phyloP scores from a whole-genome alignment of 805 yeast genomes.

The Jamesozyma gamospora region DNA sequence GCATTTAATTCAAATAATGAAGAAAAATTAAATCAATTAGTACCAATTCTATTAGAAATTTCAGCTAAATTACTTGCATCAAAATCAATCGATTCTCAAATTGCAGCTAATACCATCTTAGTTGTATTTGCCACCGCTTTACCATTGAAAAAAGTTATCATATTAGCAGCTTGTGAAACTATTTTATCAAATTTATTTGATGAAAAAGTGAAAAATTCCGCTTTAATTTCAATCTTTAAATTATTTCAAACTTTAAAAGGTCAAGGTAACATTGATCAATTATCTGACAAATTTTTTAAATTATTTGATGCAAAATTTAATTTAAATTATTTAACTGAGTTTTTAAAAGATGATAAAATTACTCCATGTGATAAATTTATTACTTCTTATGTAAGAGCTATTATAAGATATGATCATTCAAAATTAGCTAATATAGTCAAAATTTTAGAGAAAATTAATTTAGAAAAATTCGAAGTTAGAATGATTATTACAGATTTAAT shows the following conservation, averaged over 20 bases:
- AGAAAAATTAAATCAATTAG: conserved; percentile 37
- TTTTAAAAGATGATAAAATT: conserved; percentile 19
- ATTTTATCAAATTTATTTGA: conserved; percentile 39
- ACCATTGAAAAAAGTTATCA: conserved; percentile 45
- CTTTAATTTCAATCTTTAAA: conserved; percentile 39
- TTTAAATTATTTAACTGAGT: conserved; percentile 11
- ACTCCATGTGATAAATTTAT: conserved; percentile 32
- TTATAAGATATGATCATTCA: conserved; percentile 35
- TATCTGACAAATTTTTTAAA: conserved; percentile 32
- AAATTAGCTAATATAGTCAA: conserved; percentile 30
- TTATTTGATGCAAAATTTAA: conserved; percentile 21
- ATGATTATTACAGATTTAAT: conserved; percentile 32
- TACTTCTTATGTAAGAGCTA: conserved; percentile 35
- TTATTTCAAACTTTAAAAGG: conserved; percentile 40
- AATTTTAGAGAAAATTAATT: conserved; percentile 25
- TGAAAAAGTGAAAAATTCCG: conserved; percentile 33
- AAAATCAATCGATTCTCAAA: conserved; percentile 49
- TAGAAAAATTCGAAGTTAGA: conserved; percentile 32
- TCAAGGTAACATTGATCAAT: conserved; percentile 32
- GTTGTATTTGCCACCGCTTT: conserved; percentile 69
- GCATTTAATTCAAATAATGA: conserved; percentile 39
- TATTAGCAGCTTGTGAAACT: conserved; percentile 52
- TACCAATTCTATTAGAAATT: conserved; percentile 50
- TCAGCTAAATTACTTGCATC: conserved; percentile 46
- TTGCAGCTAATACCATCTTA: conserved; percentile 74